These are phyloP conservation scores for Aegilops sharonensis DNA, from an alignment of 176 grass and related monocot genomes.

Conservation along the genomic window DNA sequence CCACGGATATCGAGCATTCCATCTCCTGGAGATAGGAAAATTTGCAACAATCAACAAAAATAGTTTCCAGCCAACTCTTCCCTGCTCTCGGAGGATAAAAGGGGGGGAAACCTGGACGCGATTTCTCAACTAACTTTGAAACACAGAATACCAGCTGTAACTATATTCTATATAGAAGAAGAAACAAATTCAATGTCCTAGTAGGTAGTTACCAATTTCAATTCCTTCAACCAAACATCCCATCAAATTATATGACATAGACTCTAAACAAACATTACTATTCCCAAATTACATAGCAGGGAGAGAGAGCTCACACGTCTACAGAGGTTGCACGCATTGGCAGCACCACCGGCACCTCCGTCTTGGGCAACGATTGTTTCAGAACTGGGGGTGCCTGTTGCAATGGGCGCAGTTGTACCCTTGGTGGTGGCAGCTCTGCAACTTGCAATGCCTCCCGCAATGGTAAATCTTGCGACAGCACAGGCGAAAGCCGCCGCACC, in stretches of 20 bases:
- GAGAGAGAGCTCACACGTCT: neutral
- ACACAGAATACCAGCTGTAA: neutral
- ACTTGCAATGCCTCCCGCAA: neutral
- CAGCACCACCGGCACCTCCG: neutral
- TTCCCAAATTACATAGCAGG: neutral
- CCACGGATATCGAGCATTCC: neutral
- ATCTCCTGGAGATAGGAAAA: constrained; percentile 14
- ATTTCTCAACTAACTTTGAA: neutral
- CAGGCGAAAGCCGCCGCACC: neutral
- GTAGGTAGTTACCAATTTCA: neutral
- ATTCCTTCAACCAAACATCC: neutral
- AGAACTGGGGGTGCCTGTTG: neutral
- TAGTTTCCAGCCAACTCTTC: neutral
- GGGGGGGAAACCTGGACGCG: neutral
- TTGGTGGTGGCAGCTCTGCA: neutral
- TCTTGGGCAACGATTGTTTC: neutral
- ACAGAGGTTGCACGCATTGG: no score
- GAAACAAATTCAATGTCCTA: neutral
- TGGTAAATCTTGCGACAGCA: neutral
- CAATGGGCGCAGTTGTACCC: neutral
- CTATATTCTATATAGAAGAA: neutral
- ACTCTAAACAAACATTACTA: neutral
- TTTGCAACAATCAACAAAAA: neutral
- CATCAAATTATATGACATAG: neutral
- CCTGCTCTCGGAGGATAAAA: neutral